Base-by-base conservation (phyloP, 805 yeast species). In the Spencermartinsiella europaea region DNA sequence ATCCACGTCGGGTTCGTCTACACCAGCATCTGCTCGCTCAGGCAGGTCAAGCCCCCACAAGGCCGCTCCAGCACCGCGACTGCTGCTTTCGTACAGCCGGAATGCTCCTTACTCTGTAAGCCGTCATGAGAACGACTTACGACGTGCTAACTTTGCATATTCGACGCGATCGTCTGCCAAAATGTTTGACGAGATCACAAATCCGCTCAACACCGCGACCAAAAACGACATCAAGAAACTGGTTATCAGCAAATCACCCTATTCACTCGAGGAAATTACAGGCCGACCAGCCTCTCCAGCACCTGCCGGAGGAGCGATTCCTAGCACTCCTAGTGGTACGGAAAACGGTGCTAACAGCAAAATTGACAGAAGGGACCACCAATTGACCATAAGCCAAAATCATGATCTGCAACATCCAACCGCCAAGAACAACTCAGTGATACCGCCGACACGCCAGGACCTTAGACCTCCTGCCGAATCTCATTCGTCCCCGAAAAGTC, bases 41-140 rank as follows among this genome's bases (percentile, higher is more conserved):
- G 31, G 14, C 20, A 38, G 40, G 27, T 2, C 5, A 14, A 47
- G 46, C 41, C 28, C 47, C 5, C 22, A 48, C 38, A 51, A 51
- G 38, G 48, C 48, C 4, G 48, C 55, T 3, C 47, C 54, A 5
- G 37, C 55, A 5, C 41, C 48, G 14, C 25, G 48, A 15, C 33
- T 47, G 20, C 16, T 34, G 4, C 36, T 46, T 5, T 38, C 44
- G 14, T 25, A 40, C 2, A 38, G 31, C 3, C 42, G 55, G 15
- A 39, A 22, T 34, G 40, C 55, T 10, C 55, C 55, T 16, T 51
- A 51, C 31, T 14, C 38, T 27, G 35, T 21, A 28, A 38, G 20
- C 34, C 20, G 21, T 10, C 42, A 34, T 7, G 42, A 38, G 16
- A 15, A 38, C 22, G 34, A 38, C 7, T 8, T 12, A 34, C 20